Percentiles rank a stretch among this genome's conserved stretches.
Evolutionary conservation across 106 monocot species (phyloP).

Genomic region (Apostasia shenzhenica): DNA sequence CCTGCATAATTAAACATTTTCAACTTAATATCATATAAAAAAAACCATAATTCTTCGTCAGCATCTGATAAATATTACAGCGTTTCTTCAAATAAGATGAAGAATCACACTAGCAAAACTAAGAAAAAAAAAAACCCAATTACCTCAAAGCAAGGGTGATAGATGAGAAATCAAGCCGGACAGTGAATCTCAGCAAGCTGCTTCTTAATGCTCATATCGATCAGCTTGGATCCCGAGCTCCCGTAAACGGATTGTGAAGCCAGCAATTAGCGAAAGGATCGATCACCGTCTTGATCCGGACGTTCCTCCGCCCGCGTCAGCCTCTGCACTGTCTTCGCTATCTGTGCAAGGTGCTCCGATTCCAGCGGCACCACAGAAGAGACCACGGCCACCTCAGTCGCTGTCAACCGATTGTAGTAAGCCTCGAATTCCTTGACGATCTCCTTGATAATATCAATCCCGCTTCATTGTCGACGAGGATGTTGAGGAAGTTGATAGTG

Average conservation of each 20-base stretch:
- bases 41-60: too few species aligned
- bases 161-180: conserved; percentile 53
- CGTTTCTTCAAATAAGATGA: too few species aligned
- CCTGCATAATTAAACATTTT: too few species aligned
- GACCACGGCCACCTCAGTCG: conserved; percentile 73
- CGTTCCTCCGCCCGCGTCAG: conserved; percentile 67
- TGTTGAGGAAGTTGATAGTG: conserved; percentile 62
- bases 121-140: neutral
- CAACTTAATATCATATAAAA: too few species aligned
- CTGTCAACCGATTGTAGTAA: conserved; percentile 56
- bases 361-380: conserved; percentile 68
- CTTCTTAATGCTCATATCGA: conserved; percentile 86
- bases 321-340: conserved; percentile 57
- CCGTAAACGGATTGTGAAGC: conserved; percentile 86
- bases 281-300: conserved; percentile 57
- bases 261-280: conserved; percentile 73
- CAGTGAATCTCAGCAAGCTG: conserved; percentile 84
- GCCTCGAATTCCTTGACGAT: conserved; percentile 72
- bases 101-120: too few species aligned
- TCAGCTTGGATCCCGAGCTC: conserved; percentile 49
- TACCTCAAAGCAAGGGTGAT: conserved; percentile 34
- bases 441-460: conserved; percentile 40
- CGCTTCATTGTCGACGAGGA: conserved; percentile 62
- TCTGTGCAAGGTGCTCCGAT: conserved; percentile 60
- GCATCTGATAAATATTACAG: too few species aligned